Percentiles rank a stretch among this genome's conserved stretches.
Conservation (phyloP, 345 rosid species). For the Moricandia moricandioides region DNA sequence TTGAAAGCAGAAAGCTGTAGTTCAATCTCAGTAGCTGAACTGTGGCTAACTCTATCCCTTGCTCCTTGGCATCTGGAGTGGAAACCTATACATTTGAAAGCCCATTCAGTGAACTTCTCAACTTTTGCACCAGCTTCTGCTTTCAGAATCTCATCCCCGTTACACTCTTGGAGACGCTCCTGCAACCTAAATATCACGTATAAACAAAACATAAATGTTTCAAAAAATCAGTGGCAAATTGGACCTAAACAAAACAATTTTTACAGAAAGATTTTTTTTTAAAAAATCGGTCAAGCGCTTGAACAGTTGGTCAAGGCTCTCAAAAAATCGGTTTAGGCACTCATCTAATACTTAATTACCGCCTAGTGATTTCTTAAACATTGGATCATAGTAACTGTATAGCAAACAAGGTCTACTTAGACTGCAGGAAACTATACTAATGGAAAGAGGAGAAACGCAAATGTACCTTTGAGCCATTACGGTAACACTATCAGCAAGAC, state of each 20-base stretch:
- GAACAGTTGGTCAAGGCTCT: too few species aligned
- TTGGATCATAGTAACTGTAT: too few species aligned
- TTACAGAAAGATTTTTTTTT: too few species aligned
- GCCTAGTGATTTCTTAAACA: too few species aligned
- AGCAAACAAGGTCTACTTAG: not conserved
- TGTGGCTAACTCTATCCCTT: conserved; percentile 61
- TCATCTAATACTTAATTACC: too few species aligned
- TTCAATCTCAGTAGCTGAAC: conserved; percentile 75
- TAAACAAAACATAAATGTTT: not conserved
- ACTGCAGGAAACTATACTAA: not conserved
- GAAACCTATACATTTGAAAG: conserved; percentile 86
- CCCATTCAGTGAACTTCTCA: conserved; percentile 97
- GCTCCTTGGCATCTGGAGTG: conserved; percentile 84
- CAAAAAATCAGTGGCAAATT: too few species aligned
- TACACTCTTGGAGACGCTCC: conserved; percentile 92
- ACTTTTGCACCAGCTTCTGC: conserved; percentile 95
- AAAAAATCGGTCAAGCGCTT: too few species aligned
- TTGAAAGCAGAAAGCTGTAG: conserved; percentile 92
- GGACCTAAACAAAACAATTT: too few species aligned
- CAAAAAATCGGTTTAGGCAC: too few species aligned
- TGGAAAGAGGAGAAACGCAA: not conserved
- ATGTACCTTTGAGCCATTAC: conserved; percentile 91
- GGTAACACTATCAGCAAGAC: conserved; percentile 81
- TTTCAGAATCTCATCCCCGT: conserved; percentile 85
- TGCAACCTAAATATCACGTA: conserved; percentile 55